Evolutionary conservation across 768 basidiomycete species (phyloP).

Genomic region (Ramaria sp.): DNA sequence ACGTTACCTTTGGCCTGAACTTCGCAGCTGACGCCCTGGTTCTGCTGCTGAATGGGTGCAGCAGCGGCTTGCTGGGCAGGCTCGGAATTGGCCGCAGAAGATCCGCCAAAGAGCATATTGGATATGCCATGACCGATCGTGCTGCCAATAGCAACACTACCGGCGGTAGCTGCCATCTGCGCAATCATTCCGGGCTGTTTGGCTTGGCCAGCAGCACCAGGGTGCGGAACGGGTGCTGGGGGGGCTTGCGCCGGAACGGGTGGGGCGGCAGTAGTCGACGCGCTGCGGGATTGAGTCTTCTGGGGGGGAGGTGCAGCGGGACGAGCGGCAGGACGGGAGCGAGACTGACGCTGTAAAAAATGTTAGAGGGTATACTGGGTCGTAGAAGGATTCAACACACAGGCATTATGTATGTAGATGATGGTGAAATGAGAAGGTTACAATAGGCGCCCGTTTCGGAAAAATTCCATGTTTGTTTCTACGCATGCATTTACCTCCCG

Average conservation of each 20-base stretch:
- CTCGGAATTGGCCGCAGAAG: slow-evolving; percentile 27
- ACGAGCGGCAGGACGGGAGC: slow-evolving; percentile 45
- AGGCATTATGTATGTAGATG: slow-evolving; percentile 29
- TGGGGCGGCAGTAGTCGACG: slow-evolving; percentile 28
- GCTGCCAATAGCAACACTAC: slow-evolving; percentile 81
- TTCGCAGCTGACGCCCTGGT: slow-evolving; percentile 47
- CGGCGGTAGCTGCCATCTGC: slow-evolving; percentile 86
- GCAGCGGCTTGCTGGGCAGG: slow-evolving; percentile 36
- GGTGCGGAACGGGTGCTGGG: slow-evolving; percentile 22
- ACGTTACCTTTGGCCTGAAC: slow-evolving; percentile 67
- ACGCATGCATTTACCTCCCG: not conserved
- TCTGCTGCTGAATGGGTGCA: slow-evolving; percentile 26
- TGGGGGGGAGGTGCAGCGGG: slow-evolving; percentile 21
- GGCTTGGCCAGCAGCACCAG: slow-evolving; percentile 25
- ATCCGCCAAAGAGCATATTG: slow-evolving; percentile 79
- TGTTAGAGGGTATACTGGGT: not conserved
- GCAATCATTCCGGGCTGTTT: slow-evolving; percentile 62
- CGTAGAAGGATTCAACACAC: slow-evolving; percentile 24
- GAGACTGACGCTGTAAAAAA: slow-evolving; percentile 58
- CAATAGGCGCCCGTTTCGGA: not conserved
- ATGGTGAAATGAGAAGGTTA: slow-evolving; percentile 5
- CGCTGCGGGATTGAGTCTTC: slow-evolving; percentile 22
- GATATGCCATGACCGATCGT: slow-evolving; percentile 87
- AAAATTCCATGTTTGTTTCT: slow-evolving; percentile 1
- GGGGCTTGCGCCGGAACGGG: slow-evolving; percentile 29